Base-by-base conservation (phyloP, 108 stramenopile genomes). In the Stephanodiscus triporus region DNA sequence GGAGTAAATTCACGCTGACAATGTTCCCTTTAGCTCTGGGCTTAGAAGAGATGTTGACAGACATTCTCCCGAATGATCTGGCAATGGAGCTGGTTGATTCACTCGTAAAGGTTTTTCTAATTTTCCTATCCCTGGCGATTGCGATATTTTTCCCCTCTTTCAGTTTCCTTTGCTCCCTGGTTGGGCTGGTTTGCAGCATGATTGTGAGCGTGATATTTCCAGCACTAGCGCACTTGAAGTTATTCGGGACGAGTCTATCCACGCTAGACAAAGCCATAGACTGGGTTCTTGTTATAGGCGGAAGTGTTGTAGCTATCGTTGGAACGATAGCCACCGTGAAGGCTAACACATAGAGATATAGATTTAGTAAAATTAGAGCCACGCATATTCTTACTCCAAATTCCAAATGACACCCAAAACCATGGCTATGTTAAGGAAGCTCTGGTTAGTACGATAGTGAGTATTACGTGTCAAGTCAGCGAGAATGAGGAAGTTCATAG, bases 21-120 rank as follows among this genome's bases (percentile, higher is more conserved):
- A 89, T 90, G 87, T 93, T 89, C 64, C 92, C 92, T n/a, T 65
- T 89, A 40, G 89, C 89, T 8, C 84, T 93, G 62, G 92, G 89
- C n/a, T 78, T 93, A 50, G 89, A 90, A 83, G 92, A 93, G 57
- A 85, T 93, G 66, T 53, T 89, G 34, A 87, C 92, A 16, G 85
- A 76, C 50, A 82, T 69, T 34, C 49, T 92, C 42, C 85, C 91
- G 5, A 87, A 76, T 61, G 88, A 92, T 48, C 54, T 65, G 20
- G 72, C 75, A 20, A 84, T 87, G 83, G 83, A 76, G 51, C 20
- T 86, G 58, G 78, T 81, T 24, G 78, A 82, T 40, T 83, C 80
- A 14, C 7, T 78, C 13, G 88, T 93, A 56, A 89, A 89, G 56
- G 32, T 93, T 19, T 45, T 86, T 4, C 36, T 93, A 37, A 84